phyloP scores from a whole-genome alignment of 2,329 filamentous ascomycete species.

The Geoglossum cookeanum region DNA sequence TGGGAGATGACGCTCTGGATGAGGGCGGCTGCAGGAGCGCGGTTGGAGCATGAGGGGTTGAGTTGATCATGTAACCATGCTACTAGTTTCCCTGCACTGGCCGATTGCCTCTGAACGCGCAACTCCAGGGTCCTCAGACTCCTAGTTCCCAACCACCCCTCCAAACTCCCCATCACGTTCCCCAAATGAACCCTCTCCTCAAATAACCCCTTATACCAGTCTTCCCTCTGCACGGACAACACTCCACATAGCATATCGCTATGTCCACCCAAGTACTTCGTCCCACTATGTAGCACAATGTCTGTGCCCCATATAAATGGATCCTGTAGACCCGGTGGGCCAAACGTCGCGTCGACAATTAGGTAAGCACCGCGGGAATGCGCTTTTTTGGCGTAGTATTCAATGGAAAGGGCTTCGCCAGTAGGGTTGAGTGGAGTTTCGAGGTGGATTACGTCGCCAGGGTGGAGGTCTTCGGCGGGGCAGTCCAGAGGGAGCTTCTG shows the following conservation, averaged over 20 bases:
- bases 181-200: conserved; percentile 61
- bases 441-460: conserved; percentile 72
- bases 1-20: conserved; percentile 14
- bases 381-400: conserved; percentile 51
- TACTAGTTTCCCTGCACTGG: conserved; percentile 50
- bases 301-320: conserved; percentile 70
- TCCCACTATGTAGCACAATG: conserved; percentile 77
- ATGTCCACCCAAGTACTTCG: conserved; percentile 93
- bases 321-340: conserved; percentile 72
- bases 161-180: conserved; percentile 69
- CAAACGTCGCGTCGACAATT: conserved; percentile 82
- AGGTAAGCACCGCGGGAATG: conserved; percentile 53
- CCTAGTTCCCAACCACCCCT: conserved; percentile 80
- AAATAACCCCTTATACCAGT: conserved; percentile 41
- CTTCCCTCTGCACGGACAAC: conserved; percentile 40
- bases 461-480: conserved; percentile 41
- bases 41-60: conserved; percentile 22
- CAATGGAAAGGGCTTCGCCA: conserved; percentile 60
- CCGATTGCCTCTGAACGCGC: conserved; percentile 57
- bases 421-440: conserved; percentile 90
- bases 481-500: conserved; percentile 53
- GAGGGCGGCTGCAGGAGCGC: conserved; percentile 10
- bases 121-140: conserved; percentile 74
- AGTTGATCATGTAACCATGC: conserved; percentile 38
- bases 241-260: conserved; percentile 85